These are phyloP conservation scores for Orbilia oligospora DNA, from an alignment of 2,329 filamentous ascomycete species.

Conservation along the genomic window DNA sequence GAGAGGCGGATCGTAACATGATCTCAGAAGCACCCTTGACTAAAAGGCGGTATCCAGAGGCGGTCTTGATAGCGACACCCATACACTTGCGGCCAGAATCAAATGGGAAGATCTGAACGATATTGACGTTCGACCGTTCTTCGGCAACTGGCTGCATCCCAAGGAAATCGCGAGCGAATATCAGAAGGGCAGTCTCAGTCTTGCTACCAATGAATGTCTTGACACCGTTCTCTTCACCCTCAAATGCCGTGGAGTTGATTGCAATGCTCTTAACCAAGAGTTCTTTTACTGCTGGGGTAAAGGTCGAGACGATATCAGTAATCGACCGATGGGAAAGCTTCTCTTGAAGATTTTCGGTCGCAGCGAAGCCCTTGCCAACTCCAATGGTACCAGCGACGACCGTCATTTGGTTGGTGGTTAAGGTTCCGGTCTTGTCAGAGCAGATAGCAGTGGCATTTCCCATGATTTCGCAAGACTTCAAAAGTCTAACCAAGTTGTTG, in stretches of 20 bases:
- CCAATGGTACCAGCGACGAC: constrained; percentile 76
- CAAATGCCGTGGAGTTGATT: constrained; percentile 81
- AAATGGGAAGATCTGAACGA: constrained; percentile 80
- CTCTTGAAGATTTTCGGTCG: constrained; percentile 46
- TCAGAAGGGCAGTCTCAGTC: constrained; percentile 81
- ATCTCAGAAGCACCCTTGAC: constrained; percentile 75
- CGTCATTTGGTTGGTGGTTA: constrained; percentile 79
- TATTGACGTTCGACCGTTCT: constrained; percentile 73
- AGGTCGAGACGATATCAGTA: constrained; percentile 58
- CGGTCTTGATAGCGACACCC: constrained; percentile 71
- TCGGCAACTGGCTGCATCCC: constrained; percentile 78
- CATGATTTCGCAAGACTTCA: constrained; percentile 86
- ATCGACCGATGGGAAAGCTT: constrained; percentile 58
- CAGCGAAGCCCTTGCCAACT: constrained; percentile 72
- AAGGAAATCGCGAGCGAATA: constrained; percentile 77
- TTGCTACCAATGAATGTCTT: constrained; percentile 81
- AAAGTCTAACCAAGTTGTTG: constrained; percentile 81
- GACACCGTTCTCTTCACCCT: constrained; percentile 78
- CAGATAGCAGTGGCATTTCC: constrained; percentile 81
- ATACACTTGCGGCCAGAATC: constrained; percentile 82
- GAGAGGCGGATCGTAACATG: constrained; percentile 72
- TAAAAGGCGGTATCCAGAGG: constrained; percentile 70
- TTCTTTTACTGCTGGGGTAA: constrained; percentile 68
- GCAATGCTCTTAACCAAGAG: constrained; percentile 75
- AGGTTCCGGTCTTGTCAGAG: constrained; percentile 78